Conservation (phyloP, 176 grass and related monocot species). For the Tuctoria greenei region DNA sequence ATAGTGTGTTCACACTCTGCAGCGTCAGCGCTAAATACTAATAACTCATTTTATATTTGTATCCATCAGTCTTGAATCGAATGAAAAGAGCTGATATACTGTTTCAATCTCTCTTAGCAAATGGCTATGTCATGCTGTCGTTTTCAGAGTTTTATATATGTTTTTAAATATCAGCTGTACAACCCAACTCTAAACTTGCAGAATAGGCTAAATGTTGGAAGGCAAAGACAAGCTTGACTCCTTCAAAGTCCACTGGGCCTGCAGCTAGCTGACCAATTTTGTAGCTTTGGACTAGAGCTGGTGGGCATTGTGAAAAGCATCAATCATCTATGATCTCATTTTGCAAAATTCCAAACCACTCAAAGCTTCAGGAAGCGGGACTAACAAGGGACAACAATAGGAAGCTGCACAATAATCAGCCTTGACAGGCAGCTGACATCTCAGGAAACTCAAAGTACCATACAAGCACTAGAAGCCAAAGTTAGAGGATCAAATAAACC, state of each 20-base stretch:
- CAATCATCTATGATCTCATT: constrained; percentile 12
- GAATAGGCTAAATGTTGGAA: constrained; percentile 50
- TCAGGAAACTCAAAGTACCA: neutral
- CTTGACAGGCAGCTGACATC: constrained; percentile 40
- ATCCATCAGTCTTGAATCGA: neutral
- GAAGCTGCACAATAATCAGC: constrained; percentile 6
- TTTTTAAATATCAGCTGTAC: neutral
- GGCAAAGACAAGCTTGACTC: constrained; percentile 38
- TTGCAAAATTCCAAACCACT: constrained; percentile 26
- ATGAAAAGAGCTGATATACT: neutral
- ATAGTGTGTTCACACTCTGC: neutral
- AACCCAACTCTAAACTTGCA: constrained; percentile 34
- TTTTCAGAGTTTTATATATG: constrained; percentile 9
- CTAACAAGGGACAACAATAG: constrained; percentile 38
- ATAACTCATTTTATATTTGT: neutral
- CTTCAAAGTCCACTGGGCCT: constrained; percentile 29
- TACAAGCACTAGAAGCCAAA: constrained; percentile 37
- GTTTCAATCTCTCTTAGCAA: neutral
- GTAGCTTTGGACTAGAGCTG: constrained; percentile 13
- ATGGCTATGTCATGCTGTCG: constrained; percentile 19
- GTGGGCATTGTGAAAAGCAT: constrained; percentile 12
- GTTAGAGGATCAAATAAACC: constrained; percentile 32
- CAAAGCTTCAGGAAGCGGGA: constrained; percentile 32
- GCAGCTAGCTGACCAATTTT: constrained; percentile 29
- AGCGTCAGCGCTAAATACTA: neutral